These are phyloP conservation scores for Cladophialophora chaetospira DNA, from an alignment of 2,329 filamentous ascomycete genomes.

Conservation along the genomic window DNA sequence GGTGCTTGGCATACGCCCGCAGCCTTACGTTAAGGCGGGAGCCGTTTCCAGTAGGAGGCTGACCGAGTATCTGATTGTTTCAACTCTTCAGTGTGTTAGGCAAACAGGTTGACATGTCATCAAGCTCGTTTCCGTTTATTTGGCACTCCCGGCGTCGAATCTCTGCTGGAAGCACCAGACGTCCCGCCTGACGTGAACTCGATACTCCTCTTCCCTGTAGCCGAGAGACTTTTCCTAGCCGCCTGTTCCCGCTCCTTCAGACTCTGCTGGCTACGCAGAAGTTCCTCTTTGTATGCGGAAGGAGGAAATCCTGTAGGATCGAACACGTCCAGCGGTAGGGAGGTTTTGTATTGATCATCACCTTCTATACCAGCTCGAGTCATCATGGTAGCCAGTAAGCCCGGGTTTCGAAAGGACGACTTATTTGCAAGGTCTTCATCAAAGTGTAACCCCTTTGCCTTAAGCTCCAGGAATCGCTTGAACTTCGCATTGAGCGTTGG, in stretches of 20 bases:
- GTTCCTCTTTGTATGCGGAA: slow-evolving; percentile 51
- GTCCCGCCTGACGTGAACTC: slow-evolving; percentile 29
- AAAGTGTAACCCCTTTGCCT: slow-evolving; percentile 65
- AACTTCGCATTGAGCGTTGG: slow-evolving; percentile 57
- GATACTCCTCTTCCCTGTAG: slow-evolving; percentile 32
- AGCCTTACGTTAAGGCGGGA: too few relatives aligned
- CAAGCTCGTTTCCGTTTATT: slow-evolving; percentile 29
- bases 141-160: slow-evolving; percentile 24
- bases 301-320: slow-evolving; percentile 41
- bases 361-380: slow-evolving; percentile 58
- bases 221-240: slow-evolving; percentile 29
- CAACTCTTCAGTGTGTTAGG: neutral
- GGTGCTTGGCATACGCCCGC: too few relatives aligned
- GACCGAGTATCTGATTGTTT: neutral
- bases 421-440: slow-evolving; percentile 62
- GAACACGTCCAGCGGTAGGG: slow-evolving; percentile 48
- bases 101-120: neutral
- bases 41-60: neutral
- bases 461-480: slow-evolving; percentile 61
- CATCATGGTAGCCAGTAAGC: slow-evolving; percentile 59
- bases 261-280: slow-evolving; percentile 46
- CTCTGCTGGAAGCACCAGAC: slow-evolving; percentile 21
- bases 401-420: slow-evolving; percentile 61
- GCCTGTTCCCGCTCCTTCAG: slow-evolving; percentile 30
- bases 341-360: slow-evolving; percentile 57